Evolutionary conservation across 2,329 filamentous ascomycete species (phyloP).

Genomic region (Aplosporella prunicola): DNA sequence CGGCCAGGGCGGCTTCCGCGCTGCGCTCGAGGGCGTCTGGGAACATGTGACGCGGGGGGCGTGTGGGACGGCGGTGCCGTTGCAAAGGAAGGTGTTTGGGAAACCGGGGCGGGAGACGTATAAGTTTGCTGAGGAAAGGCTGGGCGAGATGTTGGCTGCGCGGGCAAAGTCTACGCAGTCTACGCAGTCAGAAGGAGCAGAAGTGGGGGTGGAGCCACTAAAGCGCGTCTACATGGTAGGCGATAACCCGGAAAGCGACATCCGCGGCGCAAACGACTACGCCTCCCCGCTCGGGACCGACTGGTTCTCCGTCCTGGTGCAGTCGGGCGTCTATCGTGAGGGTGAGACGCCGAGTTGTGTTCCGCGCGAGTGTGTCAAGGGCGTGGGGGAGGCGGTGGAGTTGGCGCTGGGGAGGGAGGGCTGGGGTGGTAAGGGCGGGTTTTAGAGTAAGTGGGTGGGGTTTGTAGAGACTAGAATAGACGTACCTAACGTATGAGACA

Average conservation of each 20-base stretch:
- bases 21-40: slow-evolving; percentile 75
- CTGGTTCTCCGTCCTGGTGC: slow-evolving; percentile 70
- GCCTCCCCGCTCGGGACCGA: slow-evolving; percentile 55
- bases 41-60: slow-evolving; percentile 54
- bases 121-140: slow-evolving; percentile 67
- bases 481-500: too few relatives aligned
- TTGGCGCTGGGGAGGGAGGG: too few relatives aligned
- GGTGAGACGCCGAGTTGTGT: slow-evolving; percentile 48
- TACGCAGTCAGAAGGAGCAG: slow-evolving; percentile 11
- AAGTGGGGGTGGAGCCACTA: slow-evolving; percentile 39
- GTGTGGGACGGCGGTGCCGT: slow-evolving; percentile 37
- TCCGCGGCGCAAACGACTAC: slow-evolving; percentile 75
- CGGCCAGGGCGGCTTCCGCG: slow-evolving; percentile 84
- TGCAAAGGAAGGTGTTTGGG: slow-evolving; percentile 62
- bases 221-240: slow-evolving; percentile 87
- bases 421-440: too few relatives aligned
- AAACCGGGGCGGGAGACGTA: slow-evolving; percentile 77
- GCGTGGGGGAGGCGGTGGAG: slow-evolving; percentile 66
- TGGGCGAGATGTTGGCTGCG: slow-evolving; percentile 46
- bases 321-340: slow-evolving; percentile 65
- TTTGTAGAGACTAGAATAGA: too few relatives aligned
- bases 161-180: slow-evolving; percentile 16
- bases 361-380: slow-evolving; percentile 57
- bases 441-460: too few relatives aligned
- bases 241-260: slow-evolving; percentile 65